Percentiles rank a stretch among this genome's conserved stretches.
phyloP scores from a whole-genome alignment of 192 early-diverging fungal genomes.

The Umbelopsis ramanniana region DNA sequence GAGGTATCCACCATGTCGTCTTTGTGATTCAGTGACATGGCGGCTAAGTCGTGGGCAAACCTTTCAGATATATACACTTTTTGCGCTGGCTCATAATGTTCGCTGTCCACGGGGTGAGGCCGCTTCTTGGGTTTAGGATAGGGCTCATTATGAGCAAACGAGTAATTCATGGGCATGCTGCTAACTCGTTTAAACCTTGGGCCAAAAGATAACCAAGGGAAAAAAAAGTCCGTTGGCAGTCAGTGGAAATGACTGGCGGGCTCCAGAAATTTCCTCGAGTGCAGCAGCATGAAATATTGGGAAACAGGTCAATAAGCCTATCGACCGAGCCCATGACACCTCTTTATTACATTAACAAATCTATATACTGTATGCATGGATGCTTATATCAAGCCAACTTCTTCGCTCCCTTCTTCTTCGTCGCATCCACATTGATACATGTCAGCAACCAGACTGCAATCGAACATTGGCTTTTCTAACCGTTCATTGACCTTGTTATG shows the following conservation, averaged over 20 bases:
- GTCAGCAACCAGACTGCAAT: slow-evolving; percentile 77
- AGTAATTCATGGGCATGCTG: slow-evolving; percentile 3
- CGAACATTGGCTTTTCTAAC: slow-evolving; percentile 78
- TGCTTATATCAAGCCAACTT: not conserved
- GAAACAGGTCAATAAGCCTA: not conserved
- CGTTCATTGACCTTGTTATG: slow-evolving; percentile 94
- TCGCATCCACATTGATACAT: slow-evolving; percentile 89
- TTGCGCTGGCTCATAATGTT: slow-evolving; percentile 11
- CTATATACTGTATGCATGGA: not conserved
- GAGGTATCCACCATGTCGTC: not conserved
- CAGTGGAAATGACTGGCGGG: not conserved
- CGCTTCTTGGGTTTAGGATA: not conserved
- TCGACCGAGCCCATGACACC: not conserved
- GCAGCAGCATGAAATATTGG: too few relatives aligned
- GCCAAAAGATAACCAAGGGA: not conserved
- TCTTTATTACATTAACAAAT: not conserved
- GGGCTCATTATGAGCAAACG: not conserved
- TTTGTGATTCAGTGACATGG: slow-evolving; percentile 34
- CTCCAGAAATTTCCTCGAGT: not conserved
- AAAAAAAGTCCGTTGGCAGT: too few relatives aligned
- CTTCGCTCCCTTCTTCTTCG: slow-evolving; percentile 30
- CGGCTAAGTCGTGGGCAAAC: slow-evolving; percentile 35
- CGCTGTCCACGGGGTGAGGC: not conserved
- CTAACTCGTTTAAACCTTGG: not conserved
- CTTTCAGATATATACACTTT: slow-evolving; percentile 32